These are phyloP conservation scores for Vanrija pseudolonga DNA, from an alignment of 1,284 basidiomycete genomes.

Conservation along the genomic window DNA sequence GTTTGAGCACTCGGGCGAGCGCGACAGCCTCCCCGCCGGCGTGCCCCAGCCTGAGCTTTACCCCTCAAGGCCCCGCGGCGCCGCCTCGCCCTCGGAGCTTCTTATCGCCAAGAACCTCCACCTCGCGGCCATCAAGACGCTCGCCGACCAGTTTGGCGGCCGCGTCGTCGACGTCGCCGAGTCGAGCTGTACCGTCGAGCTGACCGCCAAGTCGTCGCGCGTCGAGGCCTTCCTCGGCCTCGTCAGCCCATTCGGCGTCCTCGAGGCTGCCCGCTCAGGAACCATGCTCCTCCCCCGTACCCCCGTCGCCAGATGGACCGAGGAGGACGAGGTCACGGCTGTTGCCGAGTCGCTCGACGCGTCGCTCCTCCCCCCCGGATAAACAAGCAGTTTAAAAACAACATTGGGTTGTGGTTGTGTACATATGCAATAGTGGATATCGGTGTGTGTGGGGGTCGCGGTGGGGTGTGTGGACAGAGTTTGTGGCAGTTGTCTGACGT, in stretches of 20 bases:
- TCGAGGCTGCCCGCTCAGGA: conserved; percentile 92
- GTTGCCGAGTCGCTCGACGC: conserved; percentile 68
- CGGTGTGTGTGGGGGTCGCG: no score
- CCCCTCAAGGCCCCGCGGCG: conserved; percentile 27
- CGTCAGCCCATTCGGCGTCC: conserved; percentile 88
- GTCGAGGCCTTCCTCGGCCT: conserved; percentile 92
- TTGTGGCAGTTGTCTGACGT: no score
- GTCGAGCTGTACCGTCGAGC: conserved; percentile 89
- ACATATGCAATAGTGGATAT: no score
- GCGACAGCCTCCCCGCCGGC: conserved; percentile 69
- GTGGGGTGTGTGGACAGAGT: no score
- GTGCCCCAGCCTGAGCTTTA: conserved; percentile 48
- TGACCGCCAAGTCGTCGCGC: conserved; percentile 84
- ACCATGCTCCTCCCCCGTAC: conserved; percentile 96
- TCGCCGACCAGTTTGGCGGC: conserved; percentile 86
- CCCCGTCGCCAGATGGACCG: conserved; percentile 65
- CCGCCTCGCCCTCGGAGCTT: conserved; percentile 63
- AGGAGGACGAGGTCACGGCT: conserved; percentile 57
- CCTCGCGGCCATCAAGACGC: conserved; percentile 75
- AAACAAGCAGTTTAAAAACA: conserved; percentile 25
- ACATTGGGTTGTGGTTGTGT: background rate
- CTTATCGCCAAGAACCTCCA: conserved; percentile 87
- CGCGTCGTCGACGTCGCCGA: conserved; percentile 93
- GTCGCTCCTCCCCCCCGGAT: conserved; percentile 85
- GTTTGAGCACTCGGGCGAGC: conserved; percentile 32